These are phyloP conservation scores for Fusarium floridanum DNA, from an alignment of 2,329 filamentous ascomycete genomes.

Conservation along the genomic window DNA sequence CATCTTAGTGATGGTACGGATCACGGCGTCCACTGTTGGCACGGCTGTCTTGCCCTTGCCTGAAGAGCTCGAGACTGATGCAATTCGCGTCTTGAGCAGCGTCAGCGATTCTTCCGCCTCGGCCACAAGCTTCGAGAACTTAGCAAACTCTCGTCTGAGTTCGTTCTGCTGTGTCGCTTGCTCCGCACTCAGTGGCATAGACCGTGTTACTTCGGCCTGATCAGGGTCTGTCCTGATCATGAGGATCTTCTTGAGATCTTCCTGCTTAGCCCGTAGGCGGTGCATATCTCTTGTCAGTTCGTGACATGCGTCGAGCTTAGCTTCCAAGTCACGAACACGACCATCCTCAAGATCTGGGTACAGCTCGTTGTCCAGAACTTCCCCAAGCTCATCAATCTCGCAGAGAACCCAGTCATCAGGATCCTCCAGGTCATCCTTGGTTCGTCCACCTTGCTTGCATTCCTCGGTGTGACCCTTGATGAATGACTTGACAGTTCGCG, in stretches of 20 bases:
- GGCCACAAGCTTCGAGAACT: slow-evolving; percentile 79
- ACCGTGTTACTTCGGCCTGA: slow-evolving; percentile 72
- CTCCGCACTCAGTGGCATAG: slow-evolving; percentile 85
- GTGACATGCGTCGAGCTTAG: slow-evolving; percentile 76
- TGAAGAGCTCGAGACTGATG: slow-evolving; percentile 65
- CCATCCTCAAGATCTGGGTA: slow-evolving; percentile 74
- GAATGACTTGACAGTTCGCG: slow-evolving; percentile 73
- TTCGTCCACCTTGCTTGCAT: slow-evolving; percentile 66
- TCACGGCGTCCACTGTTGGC: slow-evolving; percentile 92
- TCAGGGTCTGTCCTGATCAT: slow-evolving; percentile 76
- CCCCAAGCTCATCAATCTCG: slow-evolving; percentile 78
- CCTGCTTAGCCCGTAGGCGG: slow-evolving; percentile 79
- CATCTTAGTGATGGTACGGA: slow-evolving; percentile 93
- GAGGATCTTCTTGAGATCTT: slow-evolving; percentile 83
- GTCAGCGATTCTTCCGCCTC: slow-evolving; percentile 85
- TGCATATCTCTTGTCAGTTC: slow-evolving; percentile 78
- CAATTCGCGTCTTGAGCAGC: slow-evolving; percentile 82
- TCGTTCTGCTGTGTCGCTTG: slow-evolving; percentile 87
- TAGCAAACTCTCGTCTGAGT: slow-evolving; percentile 80
- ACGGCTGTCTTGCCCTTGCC: slow-evolving; percentile 64
- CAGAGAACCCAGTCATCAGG: slow-evolving; percentile 79
- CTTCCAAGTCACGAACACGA: slow-evolving; percentile 75
- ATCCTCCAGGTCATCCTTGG: slow-evolving; percentile 76
- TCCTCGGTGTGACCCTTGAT: slow-evolving; percentile 75
- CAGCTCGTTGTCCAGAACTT: slow-evolving; percentile 74